phyloP scores from a whole-genome alignment of 495 filamentous ascomycete genomes.

The Penicillium crystallinum region DNA sequence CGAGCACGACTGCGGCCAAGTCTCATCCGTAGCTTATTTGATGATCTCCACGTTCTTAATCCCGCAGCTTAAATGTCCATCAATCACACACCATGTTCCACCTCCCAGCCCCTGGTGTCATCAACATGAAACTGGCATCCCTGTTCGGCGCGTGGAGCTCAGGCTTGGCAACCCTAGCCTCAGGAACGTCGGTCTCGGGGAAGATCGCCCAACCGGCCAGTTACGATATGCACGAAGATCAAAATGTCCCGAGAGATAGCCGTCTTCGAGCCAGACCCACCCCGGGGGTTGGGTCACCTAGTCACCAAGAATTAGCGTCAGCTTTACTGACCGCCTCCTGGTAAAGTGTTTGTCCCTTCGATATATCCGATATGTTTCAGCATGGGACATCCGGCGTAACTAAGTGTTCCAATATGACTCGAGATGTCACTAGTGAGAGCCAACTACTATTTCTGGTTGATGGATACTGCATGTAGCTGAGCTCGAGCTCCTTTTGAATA shows the following conservation, averaged over 20 bases:
- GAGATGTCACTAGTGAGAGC: not conserved
- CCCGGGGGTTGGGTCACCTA: too few relatives aligned
- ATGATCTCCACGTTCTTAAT: constrained; percentile 2
- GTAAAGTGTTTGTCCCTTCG: constrained; percentile 7
- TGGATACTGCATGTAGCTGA: constrained; percentile 3
- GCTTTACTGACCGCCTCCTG: constrained; percentile 11
- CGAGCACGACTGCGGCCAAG: not conserved
- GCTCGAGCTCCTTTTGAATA: not conserved
- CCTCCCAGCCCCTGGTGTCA: not conserved
- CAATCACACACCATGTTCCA: not conserved
- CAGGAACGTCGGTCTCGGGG: constrained; percentile 14
- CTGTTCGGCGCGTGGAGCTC: constrained; percentile 23
- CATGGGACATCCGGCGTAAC: not conserved
- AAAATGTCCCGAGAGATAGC: not conserved
- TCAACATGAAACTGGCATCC: constrained; percentile 23
- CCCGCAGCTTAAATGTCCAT: not conserved
- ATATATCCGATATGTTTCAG: constrained; percentile 17
- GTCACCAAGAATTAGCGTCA: too few relatives aligned
- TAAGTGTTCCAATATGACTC: constrained; percentile 8
- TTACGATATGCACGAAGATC: not conserved
- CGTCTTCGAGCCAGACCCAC: not conserved
- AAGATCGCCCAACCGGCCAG: not conserved
- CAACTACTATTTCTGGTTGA: constrained; percentile 17
- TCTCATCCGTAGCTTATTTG: not conserved
- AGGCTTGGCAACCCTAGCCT: constrained; percentile 17